Base-by-base conservation (phyloP, 441 rosid species). In the Codiaeum variegatum region DNA sequence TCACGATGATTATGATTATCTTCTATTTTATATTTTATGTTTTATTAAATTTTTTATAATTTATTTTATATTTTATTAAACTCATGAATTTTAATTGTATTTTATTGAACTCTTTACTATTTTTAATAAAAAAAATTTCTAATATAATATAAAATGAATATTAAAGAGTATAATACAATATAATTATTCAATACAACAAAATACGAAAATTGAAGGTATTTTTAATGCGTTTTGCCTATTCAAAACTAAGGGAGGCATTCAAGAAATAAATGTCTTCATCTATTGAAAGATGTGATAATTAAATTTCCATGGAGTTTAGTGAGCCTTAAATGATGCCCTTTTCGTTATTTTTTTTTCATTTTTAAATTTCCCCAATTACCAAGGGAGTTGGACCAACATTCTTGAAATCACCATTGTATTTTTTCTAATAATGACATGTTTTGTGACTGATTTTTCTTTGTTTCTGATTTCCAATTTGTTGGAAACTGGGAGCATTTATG, bases 331-430 rank as follows among this genome's bases (percentile, higher is more conserved):
- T 65, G 63, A 3, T 51, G 6, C 5, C 32, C 5, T 40, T 38
- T 24, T 40, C 11, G 23, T 70, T 46, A 21, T 3, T 6, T 8
- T 11, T 6, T 55, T 36, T 44, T 44, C n/a, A n/a, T n/a, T 44
- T 12, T 1, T 12, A 44, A 44, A 44, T 1, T 38, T 38, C 12
- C 56, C 19, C 47, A 28, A 5, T 1, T 10, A 38, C 47, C 5
- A 11, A 6, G 6, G 21, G 24, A 21, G 0, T 44, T 62, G 59
- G 78, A 80, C 81, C 83, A 69, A 80, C 88, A 80, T 80, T 69
- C 84, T 82, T 80, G 81, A 78, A 77, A 70, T 66, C 47, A 66
- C 69, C 74, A 47, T 67, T 62, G 18, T 38, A 70, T 15, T 12
- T 61, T 61, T 72, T 60, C 63, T 70, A 73, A 71, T 42, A 56